Base-by-base conservation (phyloP, 352 stramenopile genomes). In the Globisporangium okanoganense region DNA sequence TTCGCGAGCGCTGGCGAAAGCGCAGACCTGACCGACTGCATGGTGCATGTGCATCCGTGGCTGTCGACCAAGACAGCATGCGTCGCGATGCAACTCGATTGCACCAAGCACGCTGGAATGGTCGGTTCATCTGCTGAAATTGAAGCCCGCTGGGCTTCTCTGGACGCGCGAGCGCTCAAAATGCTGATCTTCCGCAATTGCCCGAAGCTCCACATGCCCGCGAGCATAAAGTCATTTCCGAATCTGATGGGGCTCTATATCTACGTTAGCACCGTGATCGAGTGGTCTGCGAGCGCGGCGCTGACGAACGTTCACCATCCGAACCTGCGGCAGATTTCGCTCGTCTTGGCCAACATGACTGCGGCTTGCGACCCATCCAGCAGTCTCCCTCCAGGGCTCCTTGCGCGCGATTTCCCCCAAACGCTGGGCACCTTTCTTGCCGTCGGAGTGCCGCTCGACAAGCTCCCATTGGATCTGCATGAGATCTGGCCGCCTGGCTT, bases 381-480 rank as follows among this genome's bases (percentile, higher is more conserved):
- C 13, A 57, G 33, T 13, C 51, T 57, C 14, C 51, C 51, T 14
- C 51, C 33, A 5, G 51, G 51, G 16, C 45, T 52, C 12, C 13
- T 52, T 12, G 36, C 12, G 1, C 36, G 4, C 10, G 36, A 43
- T 43, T 43, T 43, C 14, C 36, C 36, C 5, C 13, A 18, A 7
- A 43, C 36, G 1, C 36, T 43, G 4, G 36, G 36, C 10, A 43
- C 36, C n/a, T 18, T 43, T 14, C n/a, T 43, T n/a, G 14, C 14
- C 6, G 36, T 8, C 0, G 36, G 36, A 20, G 13, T 43, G 14
- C 10, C 10, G 16, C 36, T 43, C 7, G 14, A 18, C 36, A 43
- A n/a, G 13, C 45, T 72, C 18, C 66, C 63, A 1, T 20, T 24
- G 1, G 50, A 73, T n/a, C 56, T 73, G 13, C 40, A 64, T 16